Evolutionary conservation across 257 asterid species (phyloP), one percentile per base, ranked within the genome.

Genomic region (Eustoma russellianum): DNA sequence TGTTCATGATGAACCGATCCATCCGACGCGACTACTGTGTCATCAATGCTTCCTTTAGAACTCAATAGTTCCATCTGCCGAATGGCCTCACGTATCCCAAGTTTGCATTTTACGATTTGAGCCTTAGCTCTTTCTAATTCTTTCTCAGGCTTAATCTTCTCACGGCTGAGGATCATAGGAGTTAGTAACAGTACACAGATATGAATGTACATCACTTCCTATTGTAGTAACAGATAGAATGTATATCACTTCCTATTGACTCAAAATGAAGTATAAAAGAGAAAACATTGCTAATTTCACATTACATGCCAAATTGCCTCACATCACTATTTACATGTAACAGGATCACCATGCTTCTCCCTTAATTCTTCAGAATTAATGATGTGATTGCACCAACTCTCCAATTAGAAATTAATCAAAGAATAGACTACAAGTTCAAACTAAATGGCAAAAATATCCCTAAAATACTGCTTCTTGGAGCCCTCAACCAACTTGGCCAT

Each of bases 71-170:
- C 97, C 71, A 92, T 65, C 60, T 79, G 86, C 66, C 52, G 88
- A 76, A 88, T 70, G 55, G 88, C 96, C 60, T 92, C 98, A 53
- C 97, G 93, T 70, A 92, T 88, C 64, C 97, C 97, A 24, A 92
- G 83, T 69, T 92, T 92, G 82, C 94, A 87, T 56, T 77, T 74
- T 66, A 92, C 48, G 76, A 92, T 92, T 72, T 92, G 93, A 68
- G 74, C 68, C 74, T 70, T 64, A 19, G 98, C 98, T 70, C 98
- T 84, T 66, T 72, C 82, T 47, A 92, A 68, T 81, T 92, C 98
- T 53, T 66, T 83, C 51, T 83, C 93, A 41, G 98, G 98, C 65
- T 62, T 92, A 59, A 92, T 80, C 85, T 92, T 92, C 75, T 92
- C 98, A 60, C 94, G 95, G 57, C 98, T 88, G 79, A 55, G 66